Evolutionary conservation across 192 early-diverging fungal species (phyloP).

Genomic region (Backusella liffmaniae): DNA sequence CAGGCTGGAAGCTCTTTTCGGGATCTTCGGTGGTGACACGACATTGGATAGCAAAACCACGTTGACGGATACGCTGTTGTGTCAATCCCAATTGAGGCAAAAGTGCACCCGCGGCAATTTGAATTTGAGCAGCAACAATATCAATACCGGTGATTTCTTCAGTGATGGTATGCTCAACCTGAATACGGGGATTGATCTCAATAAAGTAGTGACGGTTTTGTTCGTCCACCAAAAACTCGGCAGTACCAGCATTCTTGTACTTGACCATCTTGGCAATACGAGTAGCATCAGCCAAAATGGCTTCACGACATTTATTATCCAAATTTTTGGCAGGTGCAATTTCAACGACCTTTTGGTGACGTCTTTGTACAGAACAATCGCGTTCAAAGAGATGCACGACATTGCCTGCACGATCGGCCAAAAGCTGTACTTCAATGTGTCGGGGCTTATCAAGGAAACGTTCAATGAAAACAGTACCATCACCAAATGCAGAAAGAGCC

Average conservation of each 20-base stretch:
- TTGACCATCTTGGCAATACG: slow-evolving; percentile 47
- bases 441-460: background rate
- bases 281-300: slow-evolving; percentile 46
- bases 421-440: slow-evolving; percentile 45
- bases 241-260: slow-evolving; percentile 61
- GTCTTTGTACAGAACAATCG: slow-evolving; percentile 64
- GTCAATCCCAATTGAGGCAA: slow-evolving; percentile 36
- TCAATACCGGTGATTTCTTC: slow-evolving; percentile 61
- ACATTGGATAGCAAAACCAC: slow-evolving; percentile 59
- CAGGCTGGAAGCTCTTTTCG: slow-evolving; percentile 56
- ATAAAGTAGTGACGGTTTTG: slow-evolving; percentile 56
- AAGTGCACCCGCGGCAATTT: slow-evolving; percentile 55
- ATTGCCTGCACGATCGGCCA: slow-evolving; percentile 59
- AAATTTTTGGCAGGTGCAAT: slow-evolving; percentile 55
- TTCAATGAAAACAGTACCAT: slow-evolving; percentile 62
- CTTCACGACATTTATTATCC: slow-evolving; percentile 39
- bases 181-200: slow-evolving; percentile 67
- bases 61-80: slow-evolving; percentile 30
- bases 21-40: slow-evolving; percentile 64
- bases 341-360: slow-evolving; percentile 70
- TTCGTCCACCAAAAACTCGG: slow-evolving; percentile 61
- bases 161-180: slow-evolving; percentile 67
- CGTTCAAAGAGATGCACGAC: slow-evolving; percentile 57
- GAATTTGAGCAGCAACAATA: slow-evolving; percentile 60
- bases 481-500: slow-evolving; percentile 89